phyloP scores from a whole-genome alignment of 345 rosid genomes.

The Citrus maxima region DNA sequence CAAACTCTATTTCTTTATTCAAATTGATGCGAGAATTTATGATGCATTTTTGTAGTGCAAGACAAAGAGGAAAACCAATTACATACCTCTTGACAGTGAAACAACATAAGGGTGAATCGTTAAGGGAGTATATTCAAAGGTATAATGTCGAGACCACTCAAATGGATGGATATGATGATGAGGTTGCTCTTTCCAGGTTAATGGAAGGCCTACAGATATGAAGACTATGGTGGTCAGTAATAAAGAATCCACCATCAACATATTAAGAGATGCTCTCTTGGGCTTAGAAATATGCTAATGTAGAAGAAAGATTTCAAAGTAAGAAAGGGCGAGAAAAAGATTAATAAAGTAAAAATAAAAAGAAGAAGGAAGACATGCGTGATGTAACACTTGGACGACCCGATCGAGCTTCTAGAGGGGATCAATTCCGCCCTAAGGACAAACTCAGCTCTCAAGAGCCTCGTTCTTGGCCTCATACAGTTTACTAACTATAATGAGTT shows the following conservation, averaged over 20 bases:
- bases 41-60: too few relatives aligned
- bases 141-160: not conserved
- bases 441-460: too few relatives aligned
- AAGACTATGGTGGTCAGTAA: not conserved
- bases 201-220: not conserved
- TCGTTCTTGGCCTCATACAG: too few relatives aligned
- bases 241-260: not conserved
- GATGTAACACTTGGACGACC: not conserved
- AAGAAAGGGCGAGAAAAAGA: not conserved
- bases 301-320: not conserved
- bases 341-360: not conserved
- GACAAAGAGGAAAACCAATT: too few relatives aligned
- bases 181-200: not conserved
- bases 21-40: too few relatives aligned
- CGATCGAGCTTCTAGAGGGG: rapidly evolving
- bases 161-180: not conserved
- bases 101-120: not conserved
- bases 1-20: too few relatives aligned
- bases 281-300: not conserved
- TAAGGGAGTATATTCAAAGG: not conserved
- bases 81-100: not conserved
- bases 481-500: too few relatives aligned
- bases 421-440: too few relatives aligned
- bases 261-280: not conserved
- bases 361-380: not conserved